Conservation (phyloP, 83 land plant species). For the Diphasiastrum complanatum region DNA sequence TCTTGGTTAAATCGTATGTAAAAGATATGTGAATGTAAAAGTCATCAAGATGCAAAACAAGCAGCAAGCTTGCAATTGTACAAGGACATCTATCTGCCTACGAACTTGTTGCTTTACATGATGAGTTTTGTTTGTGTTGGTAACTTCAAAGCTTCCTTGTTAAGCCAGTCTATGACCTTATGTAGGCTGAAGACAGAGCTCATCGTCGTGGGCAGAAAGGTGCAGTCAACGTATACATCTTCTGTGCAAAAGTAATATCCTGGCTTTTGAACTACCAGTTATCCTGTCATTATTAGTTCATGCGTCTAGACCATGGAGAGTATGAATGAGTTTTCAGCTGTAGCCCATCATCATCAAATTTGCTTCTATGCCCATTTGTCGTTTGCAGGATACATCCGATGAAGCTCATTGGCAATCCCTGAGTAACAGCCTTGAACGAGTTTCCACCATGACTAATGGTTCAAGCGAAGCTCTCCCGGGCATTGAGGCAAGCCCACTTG, state of each 20-base stretch:
- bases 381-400: conserved; percentile 65
- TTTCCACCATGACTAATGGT: conserved; percentile 85
- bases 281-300: too few relatives aligned
- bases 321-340: background rate
- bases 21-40: too few relatives aligned
- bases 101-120: too few relatives aligned
- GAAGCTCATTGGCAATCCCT: conserved; percentile 72
- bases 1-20: too few relatives aligned
- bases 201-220: conserved; percentile 85
- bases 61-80: too few relatives aligned
- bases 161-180: background rate
- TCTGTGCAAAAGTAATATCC: conserved; percentile 73
- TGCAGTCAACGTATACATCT: conserved; percentile 82
- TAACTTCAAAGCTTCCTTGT: background rate
- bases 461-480: conserved; percentile 47
- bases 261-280: conserved; percentile 1
- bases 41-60: too few relatives aligned
- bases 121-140: background rate
- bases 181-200: conserved; percentile 95
- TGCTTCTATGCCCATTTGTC: background rate
- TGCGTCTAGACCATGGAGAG: too few relatives aligned
- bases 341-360: background rate
- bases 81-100: too few relatives aligned
- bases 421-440: conserved; percentile 65
- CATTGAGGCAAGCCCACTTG: conserved; percentile 55